Conservation (phyloP, 176 grass and related monocot species). For the Raddia guianensis region DNA sequence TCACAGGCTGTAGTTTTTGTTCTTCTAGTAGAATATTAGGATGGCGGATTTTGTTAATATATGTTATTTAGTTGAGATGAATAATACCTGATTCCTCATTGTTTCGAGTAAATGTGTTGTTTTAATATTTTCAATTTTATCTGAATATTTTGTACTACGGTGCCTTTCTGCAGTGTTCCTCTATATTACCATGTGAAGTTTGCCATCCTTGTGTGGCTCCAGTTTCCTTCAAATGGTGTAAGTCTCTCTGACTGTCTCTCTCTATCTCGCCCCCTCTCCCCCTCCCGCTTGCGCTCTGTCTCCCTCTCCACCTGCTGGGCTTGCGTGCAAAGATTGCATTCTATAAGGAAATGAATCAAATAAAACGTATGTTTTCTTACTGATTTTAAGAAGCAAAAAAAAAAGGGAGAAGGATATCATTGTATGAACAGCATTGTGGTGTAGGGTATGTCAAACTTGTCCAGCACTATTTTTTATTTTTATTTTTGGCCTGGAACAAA, state of each 20-base stretch:
- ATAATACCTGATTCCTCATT: slow-evolving; percentile 2
- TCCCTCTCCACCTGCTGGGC: too few species aligned
- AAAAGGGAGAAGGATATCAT: too few species aligned
- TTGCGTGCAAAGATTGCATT: too few species aligned
- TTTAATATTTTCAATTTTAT: slow-evolving; percentile 21
- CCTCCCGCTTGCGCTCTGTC: too few species aligned
- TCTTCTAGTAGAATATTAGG: neutral
- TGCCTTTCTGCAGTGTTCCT: slow-evolving; percentile 72
- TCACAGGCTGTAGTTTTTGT: neutral
- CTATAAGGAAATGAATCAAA: too few species aligned
- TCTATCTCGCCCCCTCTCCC: neutral
- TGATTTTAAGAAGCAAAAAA: too few species aligned
- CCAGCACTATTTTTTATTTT: too few species aligned
- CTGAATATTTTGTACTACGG: slow-evolving; percentile 10
- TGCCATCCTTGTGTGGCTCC: slow-evolving; percentile 84
- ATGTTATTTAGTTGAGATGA: neutral
- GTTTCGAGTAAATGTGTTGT: neutral
- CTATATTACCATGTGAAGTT: slow-evolving; percentile 81
- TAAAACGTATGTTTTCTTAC: too few species aligned
- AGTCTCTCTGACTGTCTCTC: too few species aligned
- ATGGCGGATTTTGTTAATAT: slow-evolving; percentile 13
- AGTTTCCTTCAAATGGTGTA: slow-evolving; percentile 76
- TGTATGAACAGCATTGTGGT: too few species aligned
- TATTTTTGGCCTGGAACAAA: too few species aligned
- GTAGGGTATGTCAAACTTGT: too few species aligned